These are phyloP conservation scores for Pseudopithomyces chartarum DNA, from an alignment of 2,329 filamentous ascomycete species.

Conservation along the genomic window DNA sequence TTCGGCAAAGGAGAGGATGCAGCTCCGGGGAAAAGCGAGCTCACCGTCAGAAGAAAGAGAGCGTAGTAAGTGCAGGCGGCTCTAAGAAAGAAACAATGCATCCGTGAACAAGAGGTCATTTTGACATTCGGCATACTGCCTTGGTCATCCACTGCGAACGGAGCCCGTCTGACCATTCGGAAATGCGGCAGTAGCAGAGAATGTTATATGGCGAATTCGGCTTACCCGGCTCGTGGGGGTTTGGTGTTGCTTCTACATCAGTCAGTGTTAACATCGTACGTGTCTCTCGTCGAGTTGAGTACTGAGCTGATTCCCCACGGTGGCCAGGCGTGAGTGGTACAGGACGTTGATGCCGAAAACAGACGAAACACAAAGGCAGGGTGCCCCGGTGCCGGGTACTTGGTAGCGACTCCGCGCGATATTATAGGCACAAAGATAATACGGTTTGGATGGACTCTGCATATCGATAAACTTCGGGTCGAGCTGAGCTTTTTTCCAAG, in stretches of 20 bases:
- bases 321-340: background rate
- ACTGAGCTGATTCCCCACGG: conserved; percentile 4
- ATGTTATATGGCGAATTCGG: conserved; percentile 1
- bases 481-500: background rate
- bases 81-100: background rate
- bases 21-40: background rate
- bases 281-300: conserved; percentile 15
- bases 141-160: conserved; percentile 5
- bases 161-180: background rate
- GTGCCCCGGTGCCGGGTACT: conserved; percentile 12
- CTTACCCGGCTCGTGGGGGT: background rate
- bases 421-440: background rate
- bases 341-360: conserved; percentile 23
- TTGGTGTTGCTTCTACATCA: conserved; percentile 12
- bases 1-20: conserved; percentile 11
- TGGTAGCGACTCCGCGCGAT: conserved; percentile 16
- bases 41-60: background rate
- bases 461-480: background rate
- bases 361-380: conserved; percentile 23
- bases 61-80: background rate
- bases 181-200: background rate
- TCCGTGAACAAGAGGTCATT: background rate
- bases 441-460: background rate
- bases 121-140: background rate
- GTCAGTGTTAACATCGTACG: background rate